phyloP scores from a whole-genome alignment of 345 rosid species.

The Boechera divaricarpa region DNA sequence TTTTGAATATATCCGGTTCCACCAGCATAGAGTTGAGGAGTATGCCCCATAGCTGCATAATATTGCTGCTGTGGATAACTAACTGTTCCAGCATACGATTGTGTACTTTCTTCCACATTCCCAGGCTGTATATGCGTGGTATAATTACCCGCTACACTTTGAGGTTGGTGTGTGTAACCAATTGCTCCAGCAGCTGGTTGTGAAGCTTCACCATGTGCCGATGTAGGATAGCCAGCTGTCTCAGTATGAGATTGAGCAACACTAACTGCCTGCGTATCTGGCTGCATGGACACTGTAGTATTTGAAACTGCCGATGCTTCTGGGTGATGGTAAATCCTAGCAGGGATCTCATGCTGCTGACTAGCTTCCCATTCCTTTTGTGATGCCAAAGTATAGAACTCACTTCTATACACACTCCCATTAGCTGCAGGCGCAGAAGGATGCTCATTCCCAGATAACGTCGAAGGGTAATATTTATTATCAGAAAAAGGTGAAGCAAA shows the following conservation, averaged over 20 bases:
- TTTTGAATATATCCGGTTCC: conserved; percentile 30
- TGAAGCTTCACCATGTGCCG: conserved; percentile 23
- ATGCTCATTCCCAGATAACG: conserved; percentile 31
- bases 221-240: conserved; percentile 31
- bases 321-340: conserved; percentile 31
- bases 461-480: conserved; percentile 35
- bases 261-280: conserved; percentile 26
- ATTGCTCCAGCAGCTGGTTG: conserved; percentile 39
- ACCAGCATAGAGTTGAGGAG: conserved; percentile 35
- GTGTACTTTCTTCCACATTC: conserved; percentile 35
- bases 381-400: conserved; percentile 33
- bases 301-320: conserved; percentile 25
- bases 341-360: conserved; percentile 39
- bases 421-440: conserved; percentile 33
- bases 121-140: conserved; percentile 36
- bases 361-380: conserved; percentile 43
- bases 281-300: conserved; percentile 26
- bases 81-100: conserved; percentile 36
- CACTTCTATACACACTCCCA: conserved; percentile 35
- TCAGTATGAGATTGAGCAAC: conserved; percentile 27
- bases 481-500: conserved; percentile 38
- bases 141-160: conserved; percentile 3
- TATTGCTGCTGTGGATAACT: conserved; percentile 40
- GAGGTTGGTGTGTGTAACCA: conserved; percentile 36
- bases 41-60: conserved; percentile 26